Evolutionary conservation across 192 early-diverging fungal species (phyloP).

Genomic region (Coemansia sp.): DNA sequence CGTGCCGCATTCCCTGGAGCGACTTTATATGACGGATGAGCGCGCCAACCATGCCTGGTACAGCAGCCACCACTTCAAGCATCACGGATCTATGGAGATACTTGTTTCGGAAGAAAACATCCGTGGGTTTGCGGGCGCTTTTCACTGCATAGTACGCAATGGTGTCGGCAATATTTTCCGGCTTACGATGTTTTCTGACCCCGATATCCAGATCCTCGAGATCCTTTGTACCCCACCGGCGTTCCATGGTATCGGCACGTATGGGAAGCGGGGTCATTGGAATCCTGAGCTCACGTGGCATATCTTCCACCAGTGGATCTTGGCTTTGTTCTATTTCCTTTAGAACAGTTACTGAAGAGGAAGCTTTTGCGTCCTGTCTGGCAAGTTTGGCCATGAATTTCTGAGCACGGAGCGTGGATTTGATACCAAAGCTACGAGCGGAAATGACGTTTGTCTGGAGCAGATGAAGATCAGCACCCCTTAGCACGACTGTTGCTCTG

Average conservation of each 20-base stretch:
- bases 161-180: constrained; percentile 58
- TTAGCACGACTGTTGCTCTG: background rate
- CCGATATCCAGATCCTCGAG: constrained; percentile 68
- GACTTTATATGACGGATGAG: constrained; percentile 79
- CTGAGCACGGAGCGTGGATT: constrained; percentile 2
- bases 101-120: constrained; percentile 73
- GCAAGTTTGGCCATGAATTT: constrained; percentile 5
- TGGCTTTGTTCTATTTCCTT: background rate
- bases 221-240: constrained; percentile 42
- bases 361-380: background rate
- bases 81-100: constrained; percentile 78
- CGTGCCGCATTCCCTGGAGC: constrained; percentile 73
- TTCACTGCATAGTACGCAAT: constrained; percentile 67
- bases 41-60: constrained; percentile 90
- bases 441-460: constrained; percentile 1
- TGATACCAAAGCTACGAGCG: background rate
- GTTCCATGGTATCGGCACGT: constrained; percentile 2
- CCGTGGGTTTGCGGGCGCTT: constrained; percentile 61
- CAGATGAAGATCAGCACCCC: background rate
- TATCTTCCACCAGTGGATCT: background rate
- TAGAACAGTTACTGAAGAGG: background rate
- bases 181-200: constrained; percentile 63
- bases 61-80: constrained; percentile 74
- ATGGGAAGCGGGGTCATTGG: constrained; percentile 5
- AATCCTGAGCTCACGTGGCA: constrained; percentile 1